Evolutionary conservation across 176 grass and related monocot genomes (phyloP), one percentile per base, ranked within the genome.

Genomic region (Dactylis glomerata): DNA sequence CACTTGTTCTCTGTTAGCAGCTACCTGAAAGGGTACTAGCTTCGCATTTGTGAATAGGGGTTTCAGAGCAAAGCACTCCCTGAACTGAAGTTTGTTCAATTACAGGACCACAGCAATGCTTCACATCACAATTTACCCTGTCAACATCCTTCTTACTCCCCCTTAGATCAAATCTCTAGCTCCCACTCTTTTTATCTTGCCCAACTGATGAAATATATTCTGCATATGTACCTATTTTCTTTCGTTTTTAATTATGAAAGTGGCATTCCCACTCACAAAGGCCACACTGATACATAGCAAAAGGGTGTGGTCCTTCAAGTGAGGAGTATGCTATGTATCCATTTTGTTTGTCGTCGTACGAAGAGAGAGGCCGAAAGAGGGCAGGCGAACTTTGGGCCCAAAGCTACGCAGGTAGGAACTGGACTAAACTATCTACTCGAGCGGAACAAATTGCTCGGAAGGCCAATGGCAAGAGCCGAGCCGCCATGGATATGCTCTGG

Each of bases 271-370:
- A 83, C 84, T 83, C 84, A 87, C 80, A 90, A 90, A 90, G 75
- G n/a, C 56, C 58, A 47, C 30, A 69, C 30, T 85, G 82, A 75
- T 75, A 44, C 56, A 27, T 56, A 40, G 64, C 79, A 38, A 81
- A 76, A 37, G 76, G 3, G 17, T 87, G 80, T 89, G 90, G 87
- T 87, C 87, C 84, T 89, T 73, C 87, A 77, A 89, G 70, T 81
- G 68, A 84, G 72, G 87, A 47, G 58, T 38, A 87, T 37, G 69
- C 62, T 86, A 67, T 68, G 65, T 73, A 58, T 83, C 74, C 56
- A 72, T 81, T 81, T 61, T 67, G 65, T 36, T 37, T 67, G 84
- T 37, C 74, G 78, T 44, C 83, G 79, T 37, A 73, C 84, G 7
- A 23, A 55, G 44, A 31, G 33, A 61, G 26, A 59, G 34, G 16